These are phyloP conservation scores for Trametopsis cervina DNA, from an alignment of 768 basidiomycete species.

Conservation along the genomic window DNA sequence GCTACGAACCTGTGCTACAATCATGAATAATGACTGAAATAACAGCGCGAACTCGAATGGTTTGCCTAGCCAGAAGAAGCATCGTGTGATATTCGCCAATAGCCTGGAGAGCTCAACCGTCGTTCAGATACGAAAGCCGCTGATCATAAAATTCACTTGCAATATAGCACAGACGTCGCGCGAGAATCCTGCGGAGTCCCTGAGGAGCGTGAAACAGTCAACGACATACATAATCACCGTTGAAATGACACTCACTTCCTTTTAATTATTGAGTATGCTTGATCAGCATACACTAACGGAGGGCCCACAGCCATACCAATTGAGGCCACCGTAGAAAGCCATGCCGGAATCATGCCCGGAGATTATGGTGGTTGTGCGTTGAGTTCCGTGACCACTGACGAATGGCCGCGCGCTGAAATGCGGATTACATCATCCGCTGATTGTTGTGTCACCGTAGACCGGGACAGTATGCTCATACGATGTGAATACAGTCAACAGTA, in stretches of 20 bases:
- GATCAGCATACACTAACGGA: constrained; percentile 80
- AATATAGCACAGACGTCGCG: constrained; percentile 82
- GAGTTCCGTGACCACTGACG: too few species aligned
- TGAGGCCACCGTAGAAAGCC: constrained; percentile 65
- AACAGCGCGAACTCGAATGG: constrained; percentile 72
- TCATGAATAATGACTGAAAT: constrained; percentile 82
- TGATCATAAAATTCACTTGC: constrained; percentile 29
- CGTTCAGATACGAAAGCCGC: neutral
- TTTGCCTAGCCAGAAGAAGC: constrained; percentile 86
- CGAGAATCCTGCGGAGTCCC: constrained; percentile 83
- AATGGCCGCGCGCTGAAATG: too few species aligned
- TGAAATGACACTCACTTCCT: constrained; percentile 55
- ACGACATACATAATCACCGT: too few species aligned
- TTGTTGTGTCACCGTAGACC: too few species aligned
- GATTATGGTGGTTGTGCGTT: neutral
- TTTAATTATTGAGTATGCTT: constrained; percentile 71
- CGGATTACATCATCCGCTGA: too few species aligned
- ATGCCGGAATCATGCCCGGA: constrained; percentile 36
- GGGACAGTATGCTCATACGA: too few species aligned
- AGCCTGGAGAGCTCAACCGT: constrained; percentile 35
- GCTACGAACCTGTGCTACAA: constrained; percentile 69
- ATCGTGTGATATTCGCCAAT: constrained; percentile 79
- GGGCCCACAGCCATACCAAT: constrained; percentile 82
- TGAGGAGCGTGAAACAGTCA: too few species aligned
- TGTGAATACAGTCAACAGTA: too few species aligned